Conservation (phyloP, 192 early-diverging fungal species). For the Gigaspora rosea region DNA sequence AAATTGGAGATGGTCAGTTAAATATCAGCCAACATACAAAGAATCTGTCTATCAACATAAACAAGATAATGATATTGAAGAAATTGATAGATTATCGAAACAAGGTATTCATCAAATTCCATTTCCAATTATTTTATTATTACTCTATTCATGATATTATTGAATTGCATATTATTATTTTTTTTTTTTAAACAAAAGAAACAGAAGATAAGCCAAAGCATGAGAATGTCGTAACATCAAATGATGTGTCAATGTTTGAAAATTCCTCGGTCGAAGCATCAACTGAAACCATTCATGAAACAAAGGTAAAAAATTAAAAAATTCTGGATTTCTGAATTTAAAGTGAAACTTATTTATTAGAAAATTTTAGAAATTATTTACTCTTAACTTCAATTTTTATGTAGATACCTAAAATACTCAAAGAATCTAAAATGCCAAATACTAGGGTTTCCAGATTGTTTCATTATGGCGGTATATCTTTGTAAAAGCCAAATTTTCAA, state of each 20-base stretch:
- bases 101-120: too few relatives aligned
- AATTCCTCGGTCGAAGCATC: too few relatives aligned
- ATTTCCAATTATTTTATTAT: too few relatives aligned
- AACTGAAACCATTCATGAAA: too few relatives aligned
- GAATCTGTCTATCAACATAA: too few relatives aligned
- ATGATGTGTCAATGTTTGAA: too few relatives aligned
- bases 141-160: too few relatives aligned
- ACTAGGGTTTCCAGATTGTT: slow-evolving; percentile 73
- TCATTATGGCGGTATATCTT: slow-evolving; percentile 70
- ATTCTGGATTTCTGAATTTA: background rate
- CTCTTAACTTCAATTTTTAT: background rate
- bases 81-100: background rate
- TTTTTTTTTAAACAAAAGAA: too few relatives aligned
- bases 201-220: too few relatives aligned
- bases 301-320: too few relatives aligned
- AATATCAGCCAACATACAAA: background rate
- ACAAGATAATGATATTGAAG: background rate
- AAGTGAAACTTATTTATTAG: background rate
- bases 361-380: background rate
- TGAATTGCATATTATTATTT: too few relatives aligned
- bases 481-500: background rate
- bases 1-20: slow-evolving; percentile 23
- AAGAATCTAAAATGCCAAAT: slow-evolving; percentile 71
- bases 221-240: too few relatives aligned
- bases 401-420: slow-evolving; percentile 23